A percentile compares a stretch with the other conserved stretches of the same genome.
Evolutionary conservation across 1,284 basidiomycete species (phyloP).

Genomic region (Termitomyces sp.): DNA sequence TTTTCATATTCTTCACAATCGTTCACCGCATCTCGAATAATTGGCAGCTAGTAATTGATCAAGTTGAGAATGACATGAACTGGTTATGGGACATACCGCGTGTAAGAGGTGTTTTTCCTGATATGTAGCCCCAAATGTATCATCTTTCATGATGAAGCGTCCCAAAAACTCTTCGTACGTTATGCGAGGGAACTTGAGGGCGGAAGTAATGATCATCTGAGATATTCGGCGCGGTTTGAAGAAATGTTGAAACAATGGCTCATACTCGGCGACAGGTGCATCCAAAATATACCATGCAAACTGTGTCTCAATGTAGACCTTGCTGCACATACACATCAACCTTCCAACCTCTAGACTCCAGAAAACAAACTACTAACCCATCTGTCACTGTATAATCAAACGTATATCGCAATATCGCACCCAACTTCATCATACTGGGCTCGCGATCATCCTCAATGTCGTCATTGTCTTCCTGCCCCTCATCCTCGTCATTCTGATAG

Average conservation of each 20-base stretch:
- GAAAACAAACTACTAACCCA: slow-evolving; percentile 30
- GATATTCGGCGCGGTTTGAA: slow-evolving; percentile 44
- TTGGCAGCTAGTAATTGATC: slow-evolving; percentile 24
- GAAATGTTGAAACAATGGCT: slow-evolving; percentile 40
- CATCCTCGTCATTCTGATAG: slow-evolving; percentile 32
- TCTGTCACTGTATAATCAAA: slow-evolving; percentile 31
- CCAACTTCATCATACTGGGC: slow-evolving; percentile 26
- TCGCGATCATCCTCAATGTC: slow-evolving; percentile 13
- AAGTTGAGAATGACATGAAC: not conserved
- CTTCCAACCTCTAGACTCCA: not conserved
- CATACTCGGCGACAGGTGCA: slow-evolving; percentile 41
- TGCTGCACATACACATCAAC: slow-evolving; percentile 30
- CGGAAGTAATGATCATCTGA: slow-evolving; percentile 42
- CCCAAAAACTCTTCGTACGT: slow-evolving; percentile 28
- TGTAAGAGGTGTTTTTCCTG: slow-evolving; percentile 35
- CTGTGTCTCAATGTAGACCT: slow-evolving; percentile 55
- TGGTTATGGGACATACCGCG: slow-evolving; percentile 29
- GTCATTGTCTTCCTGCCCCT: slow-evolving; percentile 32
- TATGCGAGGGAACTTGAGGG: slow-evolving; percentile 21
- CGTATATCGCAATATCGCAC: slow-evolving; percentile 29
- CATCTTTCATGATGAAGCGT: slow-evolving; percentile 25
- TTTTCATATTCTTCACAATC: slow-evolving; percentile 20
- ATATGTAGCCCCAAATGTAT: slow-evolving; percentile 34
- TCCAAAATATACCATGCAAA: slow-evolving; percentile 57
- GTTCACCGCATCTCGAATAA: slow-evolving; percentile 27